Evolutionary conservation across 148 eudicot species (phyloP).

Genomic region (Fallopia convolvulus): DNA sequence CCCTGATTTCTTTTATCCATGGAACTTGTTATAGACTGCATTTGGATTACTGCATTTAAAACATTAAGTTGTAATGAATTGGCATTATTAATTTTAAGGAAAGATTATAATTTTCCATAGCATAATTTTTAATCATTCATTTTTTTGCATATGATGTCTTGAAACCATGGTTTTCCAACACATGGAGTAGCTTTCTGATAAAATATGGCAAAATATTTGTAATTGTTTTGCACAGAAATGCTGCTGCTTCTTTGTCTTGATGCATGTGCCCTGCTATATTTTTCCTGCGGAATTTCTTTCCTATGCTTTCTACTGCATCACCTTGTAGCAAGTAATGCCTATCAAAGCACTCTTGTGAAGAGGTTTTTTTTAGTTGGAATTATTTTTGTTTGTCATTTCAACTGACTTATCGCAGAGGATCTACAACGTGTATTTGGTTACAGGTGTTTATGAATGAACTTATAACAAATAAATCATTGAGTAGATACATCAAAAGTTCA

Average conservation of each 20-base stretch:
- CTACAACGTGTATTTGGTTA: neutral
- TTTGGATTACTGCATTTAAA: no score
- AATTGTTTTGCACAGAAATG: neutral
- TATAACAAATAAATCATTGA: conserved; percentile 30
- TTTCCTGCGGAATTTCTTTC: conserved; percentile 8
- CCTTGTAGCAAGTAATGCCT: neutral
- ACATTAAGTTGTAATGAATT: no score
- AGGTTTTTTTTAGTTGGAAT: neutral
- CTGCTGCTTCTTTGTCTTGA: neutral
- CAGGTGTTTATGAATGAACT: conserved; percentile 83
- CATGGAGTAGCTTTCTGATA: neutral
- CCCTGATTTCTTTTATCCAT: no score
- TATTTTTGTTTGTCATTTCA: neutral
- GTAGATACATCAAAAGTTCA: conserved; percentile 32
- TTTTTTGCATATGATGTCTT: neutral
- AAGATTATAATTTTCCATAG: no score
- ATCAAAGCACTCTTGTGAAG: neutral
- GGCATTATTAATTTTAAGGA: no score
- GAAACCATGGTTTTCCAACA: neutral
- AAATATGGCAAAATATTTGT: neutral
- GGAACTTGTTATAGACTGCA: no score
- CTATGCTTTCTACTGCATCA: neutral
- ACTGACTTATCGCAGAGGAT: neutral
- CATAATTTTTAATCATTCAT: neutral
- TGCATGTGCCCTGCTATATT: neutral